Evolutionary conservation across 805 yeast species (phyloP), one percentile per base, ranked within the genome.

Genomic region (Saccharomycopsis guyanensis): DNA sequence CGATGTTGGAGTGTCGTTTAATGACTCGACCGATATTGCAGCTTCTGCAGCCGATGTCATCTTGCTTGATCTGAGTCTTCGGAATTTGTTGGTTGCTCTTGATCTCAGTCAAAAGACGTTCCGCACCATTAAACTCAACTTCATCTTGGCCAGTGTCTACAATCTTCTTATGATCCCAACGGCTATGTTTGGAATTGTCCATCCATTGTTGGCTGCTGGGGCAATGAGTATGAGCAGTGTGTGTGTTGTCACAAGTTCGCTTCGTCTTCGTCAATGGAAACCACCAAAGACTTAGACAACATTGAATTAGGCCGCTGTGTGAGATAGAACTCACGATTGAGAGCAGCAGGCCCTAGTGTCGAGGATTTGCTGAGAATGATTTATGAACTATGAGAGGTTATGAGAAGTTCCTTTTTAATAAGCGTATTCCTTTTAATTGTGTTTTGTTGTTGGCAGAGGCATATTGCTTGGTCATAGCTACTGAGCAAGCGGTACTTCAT

Each of bases 31-130:
- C 0, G 97, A 93, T 57, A 86, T 93, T 55, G 97, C 98, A 1
- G 83, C 93, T 55, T 96, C 89, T 55, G 86, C 96, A n/a, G 96
- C 98, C 0, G 96, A 88, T 62, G 75, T 93, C 33, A 96, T 93
- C 16, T 67, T 93, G 13, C 62, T 86, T 59, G 73, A 76, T 10
- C 66, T 69, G 19, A 52, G 55, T 3, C 55, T 48, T 27, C 38
- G 41, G 15, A 54, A 57, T 52, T 73, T 83, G 3, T 62, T 72
- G 22, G 69, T 76, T 47, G 83, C 89, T 0, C 59, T 83, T 27
- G 84, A 82, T 48, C 75, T 91, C 10, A 79, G 95, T 0, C 66
- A 70, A 38, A 72, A 71, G 29, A 87, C 96, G 0, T 82, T 89
- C 60, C 62, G 63, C 31, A 75, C 87, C 52, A 85, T 91, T 53